Evolutionary conservation across 202 grass and related monocot genomes (phyloP), one percentile per base, ranked within the genome.

Genomic region (Panicum hallii): DNA sequence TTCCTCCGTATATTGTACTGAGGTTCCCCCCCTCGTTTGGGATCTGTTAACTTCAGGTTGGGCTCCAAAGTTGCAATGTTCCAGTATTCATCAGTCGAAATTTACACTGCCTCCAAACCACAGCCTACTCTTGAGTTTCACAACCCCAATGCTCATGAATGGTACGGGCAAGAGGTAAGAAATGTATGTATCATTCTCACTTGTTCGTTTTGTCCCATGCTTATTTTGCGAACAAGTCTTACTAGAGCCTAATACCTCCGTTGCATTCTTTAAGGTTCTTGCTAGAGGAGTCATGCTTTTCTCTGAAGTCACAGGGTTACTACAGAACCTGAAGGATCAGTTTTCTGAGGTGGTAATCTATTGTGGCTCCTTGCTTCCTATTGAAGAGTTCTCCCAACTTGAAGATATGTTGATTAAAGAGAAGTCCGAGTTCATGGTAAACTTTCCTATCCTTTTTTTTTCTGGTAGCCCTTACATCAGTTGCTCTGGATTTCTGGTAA

Each of bases 361-460:
- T 47, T 75, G 42, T 23, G 26, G 60, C 6, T 13, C 73, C 49
- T 84, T 77, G 57, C 34, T 87, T 63, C 81, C 74, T 64, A 63
- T 86, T 64, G 72, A 91, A 93, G 90, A 90, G 13, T 83, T 91
- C 68, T 62, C 79, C 82, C 78, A 90, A 74, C 86, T 88, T 43
- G 87, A 92, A 84, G 92, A 93, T 72, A 82, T 91, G 92, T 62
- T 93, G 83, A 57, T 80, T 50, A 75, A 79, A 81, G 95, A 93
- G 64, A 95, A 90, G 56, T 13, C 68, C 8, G 86, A 93, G 30
- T 95, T 95, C 83, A 90, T 92, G 93, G 93, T 98, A 83, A 76
- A 38, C 34, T 57, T 57, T 13, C 19, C 54, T 46, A 40, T 23
- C 44, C 36, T n/a, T 87, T 4, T 38, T 38, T 38, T 38, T 38